phyloP scores from a whole-genome alignment of 805 yeast species.

The Grigorovia jiainica region DNA sequence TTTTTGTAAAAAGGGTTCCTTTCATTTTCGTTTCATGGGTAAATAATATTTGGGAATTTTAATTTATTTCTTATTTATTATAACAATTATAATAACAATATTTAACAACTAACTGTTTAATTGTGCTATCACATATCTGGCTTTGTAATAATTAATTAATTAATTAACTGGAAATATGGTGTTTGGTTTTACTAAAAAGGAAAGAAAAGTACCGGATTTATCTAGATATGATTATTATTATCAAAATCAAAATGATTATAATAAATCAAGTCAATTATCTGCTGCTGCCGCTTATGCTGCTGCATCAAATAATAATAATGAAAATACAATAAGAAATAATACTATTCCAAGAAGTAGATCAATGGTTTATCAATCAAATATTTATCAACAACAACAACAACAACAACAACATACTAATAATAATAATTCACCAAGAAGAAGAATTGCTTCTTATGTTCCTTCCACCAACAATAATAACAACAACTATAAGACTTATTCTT shows the following conservation, averaged over 20 bases:
- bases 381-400: neutral
- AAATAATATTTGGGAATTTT: too few species aligned
- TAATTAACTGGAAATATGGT: conserved; percentile 12
- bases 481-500: conserved; percentile 13
- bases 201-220: conserved; percentile 29
- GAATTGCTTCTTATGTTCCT: neutral
- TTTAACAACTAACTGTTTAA: too few species aligned
- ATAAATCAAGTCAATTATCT: conserved; percentile 13
- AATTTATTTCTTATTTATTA: too few species aligned
- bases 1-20: too few species aligned
- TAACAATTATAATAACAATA: too few species aligned
- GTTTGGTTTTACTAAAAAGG: conserved; percentile 19
- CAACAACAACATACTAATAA: neutral
- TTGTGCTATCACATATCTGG: too few species aligned
- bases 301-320: neutral
- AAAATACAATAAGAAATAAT: neutral
- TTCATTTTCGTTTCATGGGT: too few species aligned
- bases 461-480: neutral
- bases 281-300: conserved; percentile 29
- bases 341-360: conserved; percentile 8
- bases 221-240: conserved; percentile 30
- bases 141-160: too few species aligned
- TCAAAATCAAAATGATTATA: conserved; percentile 16
- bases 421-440: neutral
- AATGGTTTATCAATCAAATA: conserved; percentile 5